Evolutionary conservation across 257 asterid genomes (phyloP).

Genomic region (Solanum arcanum): DNA sequence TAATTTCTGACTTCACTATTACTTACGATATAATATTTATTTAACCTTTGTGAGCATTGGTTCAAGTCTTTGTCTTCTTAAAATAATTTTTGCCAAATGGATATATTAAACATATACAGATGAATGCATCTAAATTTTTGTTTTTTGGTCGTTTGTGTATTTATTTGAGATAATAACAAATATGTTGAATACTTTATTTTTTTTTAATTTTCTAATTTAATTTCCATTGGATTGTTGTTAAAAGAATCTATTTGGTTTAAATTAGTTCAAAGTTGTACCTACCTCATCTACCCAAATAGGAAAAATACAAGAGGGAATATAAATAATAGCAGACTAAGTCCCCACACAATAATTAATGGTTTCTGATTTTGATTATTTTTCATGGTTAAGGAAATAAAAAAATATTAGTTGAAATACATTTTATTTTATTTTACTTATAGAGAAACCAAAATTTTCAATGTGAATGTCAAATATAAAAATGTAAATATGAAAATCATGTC

Average conservation of each 20-base stretch:
- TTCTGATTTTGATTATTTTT: not conserved
- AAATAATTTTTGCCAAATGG: not conserved
- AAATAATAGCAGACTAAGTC: not conserved
- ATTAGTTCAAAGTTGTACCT: not conserved
- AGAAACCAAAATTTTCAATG: not conserved
- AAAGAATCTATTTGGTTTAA: constrained; percentile 5
- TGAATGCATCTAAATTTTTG: not conserved
- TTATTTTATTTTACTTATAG: not conserved
- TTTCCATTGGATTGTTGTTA: not conserved
- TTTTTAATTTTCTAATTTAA: not conserved
- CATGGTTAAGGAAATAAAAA: not conserved
- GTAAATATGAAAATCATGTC: not conserved
- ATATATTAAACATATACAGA: not conserved
- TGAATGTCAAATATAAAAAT: not conserved
- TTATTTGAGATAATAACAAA: not conserved
- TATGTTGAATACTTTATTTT: not conserved
- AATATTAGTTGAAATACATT: not conserved
- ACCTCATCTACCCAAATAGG: not conserved
- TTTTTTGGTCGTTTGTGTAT: not conserved
- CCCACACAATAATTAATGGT: not conserved
- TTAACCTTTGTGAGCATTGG: not conserved
- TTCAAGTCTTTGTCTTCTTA: not conserved
- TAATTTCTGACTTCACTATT: not conserved
- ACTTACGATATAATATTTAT: not conserved
- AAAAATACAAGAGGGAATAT: not conserved